These are phyloP conservation scores for Phytophthora nicotianae DNA, from an alignment of 352 stramenopile genomes.

Conservation along the genomic window DNA sequence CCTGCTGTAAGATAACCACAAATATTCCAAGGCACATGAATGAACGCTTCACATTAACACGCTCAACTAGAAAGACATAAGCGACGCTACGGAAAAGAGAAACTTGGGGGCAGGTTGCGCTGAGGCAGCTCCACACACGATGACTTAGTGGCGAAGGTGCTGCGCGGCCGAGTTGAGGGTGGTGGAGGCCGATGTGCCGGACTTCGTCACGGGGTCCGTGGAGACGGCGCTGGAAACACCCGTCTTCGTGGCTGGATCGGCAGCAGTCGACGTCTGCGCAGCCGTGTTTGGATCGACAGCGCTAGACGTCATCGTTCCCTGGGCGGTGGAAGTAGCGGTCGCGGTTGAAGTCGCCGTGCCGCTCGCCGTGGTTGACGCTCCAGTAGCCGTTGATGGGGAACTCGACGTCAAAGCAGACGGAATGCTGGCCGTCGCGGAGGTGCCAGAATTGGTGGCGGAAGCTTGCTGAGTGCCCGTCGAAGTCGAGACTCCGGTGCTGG, in stretches of 20 bases:
- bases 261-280: slow-evolving; percentile 4
- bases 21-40: not conserved
- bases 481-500: slow-evolving; percentile 4
- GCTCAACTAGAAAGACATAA: slow-evolving; percentile 13
- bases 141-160: slow-evolving; percentile 14
- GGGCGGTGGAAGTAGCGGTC: slow-evolving; percentile 9
- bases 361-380: slow-evolving; percentile 9
- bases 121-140: not conserved
- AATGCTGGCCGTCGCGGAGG: slow-evolving; percentile 1
- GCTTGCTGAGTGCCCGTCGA: slow-evolving; percentile 12
- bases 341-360: slow-evolving; percentile 9
- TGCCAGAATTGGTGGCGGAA: slow-evolving; percentile 5
- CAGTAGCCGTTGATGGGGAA: slow-evolving; percentile 1
- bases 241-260: slow-evolving; percentile 13
- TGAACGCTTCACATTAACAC: slow-evolving; percentile 18
- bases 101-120: not conserved
- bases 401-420: not conserved
- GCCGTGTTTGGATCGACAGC: not conserved
- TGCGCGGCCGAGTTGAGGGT: slow-evolving; percentile 12
- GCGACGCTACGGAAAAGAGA: slow-evolving; percentile 10
- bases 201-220: slow-evolving; percentile 6
- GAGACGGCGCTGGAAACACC: not conserved
- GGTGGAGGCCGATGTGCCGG: not conserved
- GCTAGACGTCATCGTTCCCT: slow-evolving; percentile 6
- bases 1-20: not conserved